Base-by-base conservation (phyloP, 192 early-diverging fungal genomes). In the Coemansia sp. region DNA sequence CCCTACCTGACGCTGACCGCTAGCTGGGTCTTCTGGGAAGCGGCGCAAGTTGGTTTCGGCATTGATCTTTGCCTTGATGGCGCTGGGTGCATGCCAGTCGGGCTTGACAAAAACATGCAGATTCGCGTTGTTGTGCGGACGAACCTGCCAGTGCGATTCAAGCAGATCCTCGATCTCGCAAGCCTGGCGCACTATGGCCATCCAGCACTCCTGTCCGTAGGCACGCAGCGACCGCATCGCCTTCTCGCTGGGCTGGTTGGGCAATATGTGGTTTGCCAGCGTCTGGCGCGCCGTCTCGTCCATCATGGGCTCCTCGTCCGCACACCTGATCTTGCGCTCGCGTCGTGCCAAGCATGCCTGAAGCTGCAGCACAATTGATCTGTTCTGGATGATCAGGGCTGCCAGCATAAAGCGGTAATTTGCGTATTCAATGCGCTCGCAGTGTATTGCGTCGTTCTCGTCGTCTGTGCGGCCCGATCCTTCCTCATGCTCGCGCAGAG, bases 331-430 rank as follows among this genome's bases (percentile, higher is more conserved):
- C 62, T 73, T 79, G 71, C 71, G 71, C 65, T 79, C 80, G 68
- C 80, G 80, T 2, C 80, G 80, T 60, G 75, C 69, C 80, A 83
- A 52, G 52, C 75, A 77, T 5, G 80, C 80, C 59, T 83, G 80
- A 65, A 83, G 75, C 69, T 83, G 80, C 80, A 83, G 71, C 62
- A 83, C 74, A 0, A 64, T 74, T 18, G 80, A 64, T 43, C 80
- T 71, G 69, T 76, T 77, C 63, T 83, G 80, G 40, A 76, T 68
- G 3, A 77, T 48, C 65, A 83, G 71, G 26, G 74, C 68, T 0
- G 80, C 75, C 59, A 83, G 71, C 71, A 77, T 45, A 40, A 83
- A 71, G 26, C 80, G 80, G 69, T 83, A 68, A 69, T 83, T 83
- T 43, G 80, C 80, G 66, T 83, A 83, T 64, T 83, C 80, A 43